Evolutionary conservation across 495 filamentous ascomycete species (phyloP).

Genomic region (Aspergillus ostianus): DNA sequence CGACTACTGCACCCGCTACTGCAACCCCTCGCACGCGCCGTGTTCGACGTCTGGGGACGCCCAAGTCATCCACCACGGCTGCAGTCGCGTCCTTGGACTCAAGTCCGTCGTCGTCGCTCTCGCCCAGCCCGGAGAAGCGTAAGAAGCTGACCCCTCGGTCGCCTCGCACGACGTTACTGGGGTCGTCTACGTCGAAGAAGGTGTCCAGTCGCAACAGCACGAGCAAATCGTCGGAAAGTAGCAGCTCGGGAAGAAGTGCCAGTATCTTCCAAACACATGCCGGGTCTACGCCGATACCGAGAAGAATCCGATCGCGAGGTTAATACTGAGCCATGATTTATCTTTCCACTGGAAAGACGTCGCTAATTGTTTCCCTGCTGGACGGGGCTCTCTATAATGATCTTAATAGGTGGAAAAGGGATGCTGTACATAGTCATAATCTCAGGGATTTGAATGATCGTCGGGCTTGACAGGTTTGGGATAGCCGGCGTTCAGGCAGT

Average conservation of each 20-base stretch:
- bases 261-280: conserved; percentile 36
- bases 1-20: conserved; percentile 29
- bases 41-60: conserved; percentile 36
- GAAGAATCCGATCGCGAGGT: conserved; percentile 35
- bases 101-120: conserved; percentile 14
- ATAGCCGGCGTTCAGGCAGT: neutral
- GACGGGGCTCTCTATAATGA: neutral
- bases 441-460: neutral
- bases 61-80: conserved; percentile 11
- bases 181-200: conserved; percentile 22
- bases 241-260: conserved; percentile 31
- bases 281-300: conserved; percentile 43
- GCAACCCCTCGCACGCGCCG: conserved; percentile 35
- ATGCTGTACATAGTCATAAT: neutral
- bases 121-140: conserved; percentile 26
- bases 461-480: neutral
- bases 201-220: conserved; percentile 1
- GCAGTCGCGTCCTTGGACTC: conserved; percentile 2
- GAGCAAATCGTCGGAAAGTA: conserved; percentile 10
- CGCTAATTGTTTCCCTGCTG: neutral
- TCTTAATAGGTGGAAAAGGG: neutral
- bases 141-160: conserved; percentile 43
- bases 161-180: conserved; percentile 25
- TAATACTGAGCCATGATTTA: conserved; percentile 2
- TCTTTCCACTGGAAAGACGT: neutral